Base-by-base conservation (phyloP, 129 eudicot genomes). In the Tanacetum coccineum region DNA sequence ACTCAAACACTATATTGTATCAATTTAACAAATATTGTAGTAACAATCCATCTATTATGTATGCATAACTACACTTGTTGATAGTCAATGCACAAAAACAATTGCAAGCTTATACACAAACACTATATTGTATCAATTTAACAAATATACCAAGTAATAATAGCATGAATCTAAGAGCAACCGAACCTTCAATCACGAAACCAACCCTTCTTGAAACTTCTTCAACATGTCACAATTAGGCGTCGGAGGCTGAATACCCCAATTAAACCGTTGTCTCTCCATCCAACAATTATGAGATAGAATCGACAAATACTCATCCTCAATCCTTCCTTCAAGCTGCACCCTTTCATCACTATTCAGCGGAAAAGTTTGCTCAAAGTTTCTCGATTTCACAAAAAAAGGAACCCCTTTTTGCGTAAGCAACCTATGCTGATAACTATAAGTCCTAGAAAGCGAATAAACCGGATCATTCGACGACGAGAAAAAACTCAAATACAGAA, bases 211-310 rank as follows among this genome's bases (percentile, higher is more conserved):
- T 42, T 72, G 76, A 73, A 72, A 77, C 79, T 73, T 70, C 70
- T 20, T 81, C 78, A 81, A 58, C 59, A 44, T 36, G 22, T 81
- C 89, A 67, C 96, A 89, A 64, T 75, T 73, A 50, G 96, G 96
- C 28, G 84, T 87, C 17, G 67, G 63, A 4, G 74, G 84, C 15
- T 75, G 75, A 49, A 76, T 76, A 21, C 96, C 96, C 89, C 89
- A 89, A 3, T 79, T 78, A 70, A 83, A 76, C 51, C 83, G 90
- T 68, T 89, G 90, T 53, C 53, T 42, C 70, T 86, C 94, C 60
- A 81, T 26, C 83, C 89, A 76, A 53, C 96, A 89, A 61, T 83
- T 89, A 25, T 89, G 83, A 22, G 83, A 70, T 59, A 89, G 74
- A 52, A 78, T 72, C 0, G 82, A 59, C 4, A 79, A 48, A 68